A percentile compares a stretch with the other conserved stretches of the same genome.
phyloP scores from a whole-genome alignment of 768 basidiomycete genomes.

The Pleurotus ostreatus region DNA sequence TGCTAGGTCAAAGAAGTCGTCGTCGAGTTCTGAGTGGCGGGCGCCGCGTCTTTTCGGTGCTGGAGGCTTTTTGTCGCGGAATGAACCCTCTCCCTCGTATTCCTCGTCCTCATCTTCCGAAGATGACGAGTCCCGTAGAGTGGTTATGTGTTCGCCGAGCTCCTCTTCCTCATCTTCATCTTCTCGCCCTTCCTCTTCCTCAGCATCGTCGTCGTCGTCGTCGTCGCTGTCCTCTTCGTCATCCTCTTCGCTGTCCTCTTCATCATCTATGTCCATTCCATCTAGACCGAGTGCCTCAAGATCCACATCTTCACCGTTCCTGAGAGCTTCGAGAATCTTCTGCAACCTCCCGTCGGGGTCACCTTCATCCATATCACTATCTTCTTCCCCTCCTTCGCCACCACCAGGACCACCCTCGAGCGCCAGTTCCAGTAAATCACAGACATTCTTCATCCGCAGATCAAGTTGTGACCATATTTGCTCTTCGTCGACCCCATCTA shows the following conservation, averaged over 20 bases:
- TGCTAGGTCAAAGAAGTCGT: constrained; percentile 85
- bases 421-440: constrained; percentile 61
- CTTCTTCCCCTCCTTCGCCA: constrained; percentile 25
- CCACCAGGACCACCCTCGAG: constrained; percentile 47
- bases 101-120: constrained; percentile 33
- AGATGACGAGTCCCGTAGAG: constrained; percentile 34
- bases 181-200: constrained; percentile 8
- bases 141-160: constrained; percentile 19
- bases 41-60: constrained; percentile 18
- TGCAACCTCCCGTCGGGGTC: constrained; percentile 16
- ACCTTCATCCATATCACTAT: constrained; percentile 23
- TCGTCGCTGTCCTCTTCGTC: constrained; percentile 27
- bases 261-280: constrained; percentile 28
- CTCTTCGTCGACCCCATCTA: constrained; percentile 76
- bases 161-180: constrained; percentile 16
- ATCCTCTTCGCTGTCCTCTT: constrained; percentile 19
- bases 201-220: constrained; percentile 19
- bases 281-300: constrained; percentile 24
- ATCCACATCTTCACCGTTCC: constrained; percentile 25
- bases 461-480: constrained; percentile 96
- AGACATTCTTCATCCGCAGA: constrained; percentile 67
- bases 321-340: constrained; percentile 21
- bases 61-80: constrained; percentile 15
- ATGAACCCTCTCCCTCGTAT: constrained; percentile 18
- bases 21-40: constrained; percentile 58